phyloP scores from a whole-genome alignment of 805 yeast species.

The Candida maesae region DNA sequence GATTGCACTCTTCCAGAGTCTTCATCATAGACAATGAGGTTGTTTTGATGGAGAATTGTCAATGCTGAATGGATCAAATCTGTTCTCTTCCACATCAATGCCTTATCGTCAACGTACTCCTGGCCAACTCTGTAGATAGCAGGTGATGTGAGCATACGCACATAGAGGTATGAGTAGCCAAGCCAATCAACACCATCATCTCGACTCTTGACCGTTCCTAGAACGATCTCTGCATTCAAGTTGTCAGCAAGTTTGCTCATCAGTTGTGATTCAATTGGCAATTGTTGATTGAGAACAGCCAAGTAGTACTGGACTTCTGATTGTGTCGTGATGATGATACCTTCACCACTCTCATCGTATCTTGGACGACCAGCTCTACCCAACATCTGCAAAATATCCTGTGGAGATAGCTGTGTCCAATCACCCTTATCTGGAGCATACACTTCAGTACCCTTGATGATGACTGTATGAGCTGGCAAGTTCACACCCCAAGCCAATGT shows the following conservation, averaged over 20 bases:
- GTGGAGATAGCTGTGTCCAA: conserved; percentile 92
- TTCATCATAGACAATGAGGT: conserved; percentile 57
- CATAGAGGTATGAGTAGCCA: conserved; percentile 69
- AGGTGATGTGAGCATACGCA: conserved; percentile 75
- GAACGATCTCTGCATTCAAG: conserved; percentile 82
- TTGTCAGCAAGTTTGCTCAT: conserved; percentile 66
- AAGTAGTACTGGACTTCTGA: conserved; percentile 83
- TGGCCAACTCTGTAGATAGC: conserved; percentile 70
- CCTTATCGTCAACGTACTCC: conserved; percentile 50
- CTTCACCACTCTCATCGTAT: conserved; percentile 89
- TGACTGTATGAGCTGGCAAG: conserved; percentile 91
- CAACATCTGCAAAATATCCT: conserved; percentile 93
- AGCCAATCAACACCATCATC: conserved; percentile 80
- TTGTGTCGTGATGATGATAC: conserved; percentile 85
- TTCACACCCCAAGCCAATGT: conserved; percentile 98
- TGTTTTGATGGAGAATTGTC: conserved; percentile 47
- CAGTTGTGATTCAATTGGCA: conserved; percentile 89
- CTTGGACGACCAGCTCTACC: conserved; percentile 98
- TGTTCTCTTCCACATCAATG: conserved; percentile 48
- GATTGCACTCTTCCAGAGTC: conserved; percentile 44
- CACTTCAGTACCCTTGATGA: conserved; percentile 89
- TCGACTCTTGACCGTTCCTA: conserved; percentile 58
- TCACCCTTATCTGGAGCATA: conserved; percentile 87
- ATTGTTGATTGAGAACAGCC: conserved; percentile 84
- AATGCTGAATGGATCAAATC: conserved; percentile 81